phyloP scores from a whole-genome alignment of 768 basidiomycete genomes.

The Pleurotus citrinopileatus region DNA sequence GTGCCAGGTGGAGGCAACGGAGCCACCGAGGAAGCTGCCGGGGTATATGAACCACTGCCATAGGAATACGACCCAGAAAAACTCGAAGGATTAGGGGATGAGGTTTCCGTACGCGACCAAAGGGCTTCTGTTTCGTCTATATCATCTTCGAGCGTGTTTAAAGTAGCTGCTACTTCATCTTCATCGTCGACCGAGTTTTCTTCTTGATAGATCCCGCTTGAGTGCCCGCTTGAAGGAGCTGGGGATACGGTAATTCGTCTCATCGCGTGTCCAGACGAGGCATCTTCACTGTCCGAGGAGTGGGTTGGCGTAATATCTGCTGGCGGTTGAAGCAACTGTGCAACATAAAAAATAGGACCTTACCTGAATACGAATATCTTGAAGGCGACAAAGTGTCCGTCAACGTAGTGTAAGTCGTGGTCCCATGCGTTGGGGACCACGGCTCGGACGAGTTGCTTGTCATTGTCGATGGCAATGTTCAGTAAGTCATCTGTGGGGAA shows the following conservation, averaged over 20 bases:
- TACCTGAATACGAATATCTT: conserved; percentile 61
- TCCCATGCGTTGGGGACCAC: conserved; percentile 64
- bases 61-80: conserved; percentile 38
- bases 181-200: conserved; percentile 69
- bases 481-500: conserved; percentile 14
- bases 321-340: conserved; percentile 6
- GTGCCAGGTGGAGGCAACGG: conserved; percentile 41
- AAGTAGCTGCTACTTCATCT: conserved; percentile 71
- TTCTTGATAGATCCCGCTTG: conserved; percentile 41
- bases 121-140: conserved; percentile 62
- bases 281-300: conserved; percentile 47
- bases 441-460: conserved; percentile 41
- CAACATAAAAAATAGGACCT: conserved; percentile 14
- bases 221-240: conserved; percentile 30
- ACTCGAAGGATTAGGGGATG: conserved; percentile 27
- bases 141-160: conserved; percentile 66
- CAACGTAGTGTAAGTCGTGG: conserved; percentile 52
- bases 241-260: conserved; percentile 58
- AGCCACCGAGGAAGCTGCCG: conserved; percentile 25
- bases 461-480: conserved; percentile 23
- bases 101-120: conserved; percentile 54
- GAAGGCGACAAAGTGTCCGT: conserved; percentile 59
- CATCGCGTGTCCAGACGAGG: conserved; percentile 39
- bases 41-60: conserved; percentile 36
- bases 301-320: conserved; percentile 39